Evolutionary conservation across 1,284 basidiomycete species (phyloP).

Genomic region (Psilocybe mexicana): DNA sequence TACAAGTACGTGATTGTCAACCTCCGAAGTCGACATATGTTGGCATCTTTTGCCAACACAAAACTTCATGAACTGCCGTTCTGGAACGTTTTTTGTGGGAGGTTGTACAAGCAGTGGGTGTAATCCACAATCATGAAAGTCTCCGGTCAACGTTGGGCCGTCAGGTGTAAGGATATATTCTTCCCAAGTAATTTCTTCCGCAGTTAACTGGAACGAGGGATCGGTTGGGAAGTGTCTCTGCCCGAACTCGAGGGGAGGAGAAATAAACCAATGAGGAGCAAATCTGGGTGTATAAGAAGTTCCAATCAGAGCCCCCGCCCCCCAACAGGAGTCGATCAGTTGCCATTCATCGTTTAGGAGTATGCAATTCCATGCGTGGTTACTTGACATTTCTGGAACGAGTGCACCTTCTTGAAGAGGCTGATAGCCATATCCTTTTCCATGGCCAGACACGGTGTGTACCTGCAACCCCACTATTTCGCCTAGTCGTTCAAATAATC

Average conservation of each 20-base stretch:
- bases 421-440: conserved; percentile 45
- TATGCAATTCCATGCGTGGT: conserved; percentile 50
- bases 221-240: conserved; percentile 44
- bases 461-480: conserved; percentile 38
- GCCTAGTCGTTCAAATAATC: conserved; percentile 40
- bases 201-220: conserved; percentile 39
- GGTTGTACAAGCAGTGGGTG: conserved; percentile 38
- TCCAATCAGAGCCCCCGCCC: conserved; percentile 40
- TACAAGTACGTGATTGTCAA: conserved; percentile 42
- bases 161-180: conserved; percentile 43
- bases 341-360: conserved; percentile 44
- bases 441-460: conserved; percentile 42
- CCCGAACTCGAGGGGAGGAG: conserved; percentile 40
- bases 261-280: conserved; percentile 41
- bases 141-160: conserved; percentile 34
- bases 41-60: conserved; percentile 43
- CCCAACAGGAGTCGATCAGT: conserved; percentile 48
- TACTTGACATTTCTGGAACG: conserved; percentile 33
- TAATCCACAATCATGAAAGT: conserved; percentile 39
- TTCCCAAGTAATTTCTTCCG: conserved; percentile 41
- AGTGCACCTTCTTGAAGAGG: conserved; percentile 32
- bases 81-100: conserved; percentile 30
- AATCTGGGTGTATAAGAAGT: conserved; percentile 35
- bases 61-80: conserved; percentile 36
- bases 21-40: conserved; percentile 42